Base-by-base conservation (phyloP, 1,284 basidiomycete genomes). In the Phenoliferia sp. region DNA sequence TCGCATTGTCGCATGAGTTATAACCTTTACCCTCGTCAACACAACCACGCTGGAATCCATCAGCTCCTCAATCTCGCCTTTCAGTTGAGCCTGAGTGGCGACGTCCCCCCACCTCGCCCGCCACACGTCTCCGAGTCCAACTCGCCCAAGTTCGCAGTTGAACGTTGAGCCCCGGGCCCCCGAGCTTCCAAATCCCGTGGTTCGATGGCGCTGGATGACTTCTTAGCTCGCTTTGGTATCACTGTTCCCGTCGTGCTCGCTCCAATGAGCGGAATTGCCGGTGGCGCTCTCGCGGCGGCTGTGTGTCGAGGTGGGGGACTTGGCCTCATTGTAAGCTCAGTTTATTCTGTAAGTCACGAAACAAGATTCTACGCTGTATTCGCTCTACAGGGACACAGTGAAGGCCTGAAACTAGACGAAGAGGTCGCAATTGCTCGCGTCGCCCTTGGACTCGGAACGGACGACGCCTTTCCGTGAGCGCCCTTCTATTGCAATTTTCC, bases 251-350 rank as follows among this genome's bases (percentile, higher is more conserved):
- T 72, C 50, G 62, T 72, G 0, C 56, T 44, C 12, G 61, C 68
- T 32, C 64, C 68, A 12, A 69, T 69, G 70, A 56, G 64, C 3
- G 66, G 58, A 5, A 61, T 63, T 3, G 61, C 62, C 0, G 70
- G 68, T 2, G 70, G 70, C 0, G 50, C 1, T 0, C 59, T 72
- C 4, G 66, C 70, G 0, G 70, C 70, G n/a, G 63, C 39, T 16
- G 66, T 66, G 4, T 50, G 48, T 17, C 48, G 54, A 12, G 68
- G 65, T 0, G 70, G 70, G 2, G 70, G 62, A 3, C 32, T 68
- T 2, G 66, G 68, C 5, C 58, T 68, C 22, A 61, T 69, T 10
- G 70, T 69, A 26, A 57, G 67, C 39, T 4, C n/a, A n/a, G n/a
- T n/a, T n/a, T n/a, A n/a, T n/a, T n/a, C 22, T 12, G 15, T 31